phyloP scores from a whole-genome alignment of 805 yeast species.

The Kurtzmaniella fragi region DNA sequence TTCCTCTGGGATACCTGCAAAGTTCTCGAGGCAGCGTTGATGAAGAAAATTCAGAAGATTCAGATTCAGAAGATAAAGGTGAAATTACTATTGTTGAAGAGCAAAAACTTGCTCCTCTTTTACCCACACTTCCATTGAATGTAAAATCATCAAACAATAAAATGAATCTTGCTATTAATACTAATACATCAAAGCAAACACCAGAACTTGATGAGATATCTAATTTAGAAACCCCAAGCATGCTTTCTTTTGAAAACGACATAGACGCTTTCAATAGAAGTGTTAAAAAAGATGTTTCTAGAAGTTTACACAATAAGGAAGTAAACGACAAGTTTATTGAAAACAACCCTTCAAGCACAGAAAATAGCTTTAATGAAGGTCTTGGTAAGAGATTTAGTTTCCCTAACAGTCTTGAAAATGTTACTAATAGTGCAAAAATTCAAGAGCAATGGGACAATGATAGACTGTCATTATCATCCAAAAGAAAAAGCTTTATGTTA shows the following conservation, averaged over 20 bases:
- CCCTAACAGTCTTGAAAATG: constrained; percentile 28
- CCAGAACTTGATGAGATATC: constrained; percentile 2
- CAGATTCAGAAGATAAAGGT: neutral
- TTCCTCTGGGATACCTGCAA: too few relatives aligned
- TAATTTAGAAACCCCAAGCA: neutral
- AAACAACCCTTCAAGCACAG: constrained; percentile 3
- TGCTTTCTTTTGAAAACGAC: constrained; percentile 1
- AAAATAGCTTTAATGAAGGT: constrained; percentile 28
- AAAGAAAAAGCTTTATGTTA: constrained; percentile 5
- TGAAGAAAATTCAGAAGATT: too few relatives aligned
- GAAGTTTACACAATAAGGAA: neutral
- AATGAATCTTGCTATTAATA: too few relatives aligned
- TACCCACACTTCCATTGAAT: neutral
- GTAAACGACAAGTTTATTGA: neutral
- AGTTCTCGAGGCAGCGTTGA: too few relatives aligned
- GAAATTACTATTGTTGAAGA: neutral
- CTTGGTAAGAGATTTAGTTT: constrained; percentile 32
- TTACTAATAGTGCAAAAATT: constrained; percentile 24
- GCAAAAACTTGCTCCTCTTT: neutral
- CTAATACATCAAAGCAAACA: neutral
- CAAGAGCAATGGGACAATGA: constrained; percentile 8
- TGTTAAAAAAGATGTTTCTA: neutral
- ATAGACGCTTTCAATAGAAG: constrained; percentile 2
- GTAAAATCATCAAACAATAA: too few relatives aligned
- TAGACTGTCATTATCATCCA: neutral